phyloP scores from a whole-genome alignment of 2,329 filamentous ascomycete species.

The Sclerotinia borealis region DNA sequence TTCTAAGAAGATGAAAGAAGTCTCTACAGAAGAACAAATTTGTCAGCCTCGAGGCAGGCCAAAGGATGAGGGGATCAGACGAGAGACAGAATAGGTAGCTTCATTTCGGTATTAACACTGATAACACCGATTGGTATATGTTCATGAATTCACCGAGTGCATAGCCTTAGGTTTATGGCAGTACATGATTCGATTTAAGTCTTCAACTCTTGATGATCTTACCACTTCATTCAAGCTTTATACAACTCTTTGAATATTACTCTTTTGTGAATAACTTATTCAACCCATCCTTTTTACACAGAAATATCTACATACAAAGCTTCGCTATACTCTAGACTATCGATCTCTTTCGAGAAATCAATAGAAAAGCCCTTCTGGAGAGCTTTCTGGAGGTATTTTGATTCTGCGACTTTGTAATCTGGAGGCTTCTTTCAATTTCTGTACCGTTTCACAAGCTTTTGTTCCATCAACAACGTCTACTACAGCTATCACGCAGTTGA shows the following conservation, averaged over 20 bases:
- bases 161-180: background rate
- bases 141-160: background rate
- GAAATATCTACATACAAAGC: too few species aligned
- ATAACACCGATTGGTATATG: background rate
- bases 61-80: background rate
- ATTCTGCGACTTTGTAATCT: background rate
- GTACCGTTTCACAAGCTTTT: background rate
- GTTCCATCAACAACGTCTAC: background rate
- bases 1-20: background rate
- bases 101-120: background rate
- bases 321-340: background rate
- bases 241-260: background rate
- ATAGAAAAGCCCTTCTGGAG: background rate
- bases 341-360: background rate
- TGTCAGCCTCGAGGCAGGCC: background rate
- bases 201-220: background rate
- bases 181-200: background rate
- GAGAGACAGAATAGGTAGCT: background rate
- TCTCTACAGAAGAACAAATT: background rate
- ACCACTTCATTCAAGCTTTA: background rate
- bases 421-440: background rate
- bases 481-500: rapidly evolving
- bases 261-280: background rate
- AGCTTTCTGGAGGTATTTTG: background rate
- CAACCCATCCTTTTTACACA: background rate